Evolutionary conservation across 768 basidiomycete genomes (phyloP), one percentile per base, ranked within the genome.

Genomic region (Dioszegia hungarica): DNA sequence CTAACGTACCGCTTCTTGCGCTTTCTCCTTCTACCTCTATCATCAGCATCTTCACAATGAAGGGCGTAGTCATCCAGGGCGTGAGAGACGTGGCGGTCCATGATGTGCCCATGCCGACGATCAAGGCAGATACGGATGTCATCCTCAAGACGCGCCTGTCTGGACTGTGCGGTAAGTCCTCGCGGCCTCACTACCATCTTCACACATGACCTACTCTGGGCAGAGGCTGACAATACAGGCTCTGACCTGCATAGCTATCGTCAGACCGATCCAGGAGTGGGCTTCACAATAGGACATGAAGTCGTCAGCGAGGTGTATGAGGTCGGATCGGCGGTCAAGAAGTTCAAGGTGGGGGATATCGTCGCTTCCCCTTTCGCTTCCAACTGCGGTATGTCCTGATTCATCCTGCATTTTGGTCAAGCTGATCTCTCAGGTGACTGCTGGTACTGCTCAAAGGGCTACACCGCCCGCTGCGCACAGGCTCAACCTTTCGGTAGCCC

Each of bases 331-430:
- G 70, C 56, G n/a, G 73, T 77, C 2, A 62, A 64, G 33, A 68
- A 65, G 15, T 73, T 75, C 57, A 66, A 75, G 28, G 41, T 63
- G 0, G 77, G 77, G n/a, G 74, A 78, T 48, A 38, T 67, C 0
- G 77, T 78, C n/a, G 60, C 68, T n/a, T 60, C 63, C 8, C 70
- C 75, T 28, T 76, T 76, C 56, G 64, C 68, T 5, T 57, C 62
- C 11, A 59, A 51, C 10, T 75, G 74, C 40, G 72, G 72, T 62
- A 24, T 54, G 63, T 63, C 31, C 22, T 24, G 10, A 24, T 28
- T 17, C 15, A 5, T 31, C 6, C 37, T 10, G 15, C 19, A 15
- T 38, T 28, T 9, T 12, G n/a, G 19, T 9, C 14, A 6, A 4
- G 37, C 29, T 57, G 20, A 29, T n/a, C 12, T 1, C 20, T 25